Base-by-base conservation (phyloP, 345 rosid genomes). In the Garcia nutans region DNA sequence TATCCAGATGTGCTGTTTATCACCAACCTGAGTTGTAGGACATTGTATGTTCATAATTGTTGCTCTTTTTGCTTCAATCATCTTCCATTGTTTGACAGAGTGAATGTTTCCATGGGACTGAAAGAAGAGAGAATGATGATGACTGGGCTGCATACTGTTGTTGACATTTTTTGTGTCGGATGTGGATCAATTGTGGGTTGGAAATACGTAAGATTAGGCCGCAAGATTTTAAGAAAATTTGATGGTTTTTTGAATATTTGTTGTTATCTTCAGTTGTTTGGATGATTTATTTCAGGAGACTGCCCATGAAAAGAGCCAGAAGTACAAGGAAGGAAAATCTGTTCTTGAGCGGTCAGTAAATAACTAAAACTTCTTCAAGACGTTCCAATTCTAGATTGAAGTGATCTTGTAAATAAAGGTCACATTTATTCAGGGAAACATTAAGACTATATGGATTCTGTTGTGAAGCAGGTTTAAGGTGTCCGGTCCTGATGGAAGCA, bases 261-360 rank as follows among this genome's bases (percentile, higher is more conserved):
- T 75, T 68, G 62, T 80, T 63, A 70, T 64, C 45, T 42, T 81
- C 68, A 64, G 68, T 83, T 78, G 84, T 67, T 64, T 4, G 70
- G 75, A 64, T 68, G 69, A 67, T 74, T 82, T 86, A 64, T 89
- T 84, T 69, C 91, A 96, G 99, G 97, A 91, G 85, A 84, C 84
- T 81, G 99, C 98, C 65, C 90, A 88, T 64, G 98, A 96, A 54
- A 89, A 86, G 88, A 73, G 22, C 87, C 99, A 93, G 82, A 96
- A 96, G 83, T 96, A 96, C 92, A 96, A 96, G 87, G 99, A 93
- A 89, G 98, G 98, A 71, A 96, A 92, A 86, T 93, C 92, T 5
- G 96, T 92, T n/a, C 89, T 92, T 50, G 97, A 93, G 79, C 88
- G 96, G 99, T 93, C 77, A 90, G 97, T 87, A 57, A 74, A 65